These are phyloP conservation scores for Myochromella boudieri DNA, from an alignment of 768 basidiomycete species.

Conservation along the genomic window DNA sequence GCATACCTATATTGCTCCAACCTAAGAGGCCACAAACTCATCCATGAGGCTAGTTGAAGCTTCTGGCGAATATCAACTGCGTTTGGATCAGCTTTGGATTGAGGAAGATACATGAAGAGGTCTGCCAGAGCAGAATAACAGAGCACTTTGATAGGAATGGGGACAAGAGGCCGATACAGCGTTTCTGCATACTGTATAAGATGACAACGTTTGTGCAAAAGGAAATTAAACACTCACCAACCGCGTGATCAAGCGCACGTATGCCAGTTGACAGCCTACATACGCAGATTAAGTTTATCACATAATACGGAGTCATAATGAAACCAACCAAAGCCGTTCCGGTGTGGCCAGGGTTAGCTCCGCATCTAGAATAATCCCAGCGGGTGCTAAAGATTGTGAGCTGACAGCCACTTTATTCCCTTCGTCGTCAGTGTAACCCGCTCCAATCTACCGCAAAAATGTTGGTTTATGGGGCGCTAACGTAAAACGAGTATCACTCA, in stretches of 20 bases:
- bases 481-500: conserved; percentile 24
- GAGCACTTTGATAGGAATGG: conserved; percentile 61
- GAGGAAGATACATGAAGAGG: conserved; percentile 72
- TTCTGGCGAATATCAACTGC: conserved; percentile 63
- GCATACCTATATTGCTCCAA: conserved; percentile 53
- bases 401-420: conserved; percentile 63
- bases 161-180: conserved; percentile 56
- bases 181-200: conserved; percentile 42
- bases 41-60: conserved; percentile 76
- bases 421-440: conserved; percentile 70
- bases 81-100: conserved; percentile 56
- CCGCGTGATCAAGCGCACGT: conserved; percentile 76
- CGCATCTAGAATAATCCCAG: conserved; percentile 76
- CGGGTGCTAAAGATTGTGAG: conserved; percentile 60
- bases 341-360: conserved; percentile 74
- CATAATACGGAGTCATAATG: conserved; percentile 1
- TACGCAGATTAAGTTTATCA: conserved; percentile 11
- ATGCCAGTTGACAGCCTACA: conserved; percentile 77
- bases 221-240: conserved; percentile 43
- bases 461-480: not conserved
- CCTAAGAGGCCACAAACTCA: conserved; percentile 73
- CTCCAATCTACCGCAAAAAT: conserved; percentile 45
- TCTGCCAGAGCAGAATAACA: conserved; percentile 68
- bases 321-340: conserved; percentile 64
- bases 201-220: not conserved